These are phyloP conservation scores for Candida taoyuanica DNA, from an alignment of 805 yeast genomes.

Conservation along the genomic window DNA sequence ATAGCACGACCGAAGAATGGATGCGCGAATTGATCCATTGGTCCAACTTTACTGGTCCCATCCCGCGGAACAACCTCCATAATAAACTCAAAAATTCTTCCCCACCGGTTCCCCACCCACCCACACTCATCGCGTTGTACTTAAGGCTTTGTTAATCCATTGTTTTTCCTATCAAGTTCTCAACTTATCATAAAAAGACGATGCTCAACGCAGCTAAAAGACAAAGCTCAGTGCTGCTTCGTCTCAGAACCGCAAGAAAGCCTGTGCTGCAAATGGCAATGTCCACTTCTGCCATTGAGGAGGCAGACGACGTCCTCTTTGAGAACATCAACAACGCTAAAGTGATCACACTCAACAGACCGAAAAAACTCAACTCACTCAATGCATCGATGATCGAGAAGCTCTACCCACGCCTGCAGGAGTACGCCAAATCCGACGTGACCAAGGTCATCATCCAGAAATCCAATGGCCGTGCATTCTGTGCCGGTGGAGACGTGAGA, in stretches of 20 bases:
- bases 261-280: slow-evolving; percentile 1
- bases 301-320: slow-evolving; percentile 56
- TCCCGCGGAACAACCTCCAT: too few species aligned
- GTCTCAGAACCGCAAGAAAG: background rate
- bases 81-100: background rate
- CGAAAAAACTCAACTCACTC: slow-evolving; percentile 79
- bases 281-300: slow-evolving; percentile 1
- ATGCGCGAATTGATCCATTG: background rate
- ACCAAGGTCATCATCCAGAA: slow-evolving; percentile 65
- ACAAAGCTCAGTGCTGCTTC: background rate
- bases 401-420: slow-evolving; percentile 68
- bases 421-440: slow-evolving; percentile 65
- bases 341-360: slow-evolving; percentile 71
- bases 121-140: too few species aligned
- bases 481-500: slow-evolving; percentile 97
- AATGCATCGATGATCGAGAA: slow-evolving; percentile 68
- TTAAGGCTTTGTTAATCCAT: too few species aligned
- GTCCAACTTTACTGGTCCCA: too few species aligned
- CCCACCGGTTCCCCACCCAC: background rate
- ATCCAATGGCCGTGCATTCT: slow-evolving; percentile 59
- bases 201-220: background rate
- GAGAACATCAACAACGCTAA: slow-evolving; percentile 60
- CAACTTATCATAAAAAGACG: background rate
- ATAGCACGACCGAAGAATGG: background rate
- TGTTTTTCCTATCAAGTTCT: too few species aligned